Percentiles rank a stretch among this genome's conserved stretches.
These are phyloP conservation scores for Phytopythium litorale DNA, from an alignment of 352 stramenopile genomes.

Conservation along the genomic window DNA sequence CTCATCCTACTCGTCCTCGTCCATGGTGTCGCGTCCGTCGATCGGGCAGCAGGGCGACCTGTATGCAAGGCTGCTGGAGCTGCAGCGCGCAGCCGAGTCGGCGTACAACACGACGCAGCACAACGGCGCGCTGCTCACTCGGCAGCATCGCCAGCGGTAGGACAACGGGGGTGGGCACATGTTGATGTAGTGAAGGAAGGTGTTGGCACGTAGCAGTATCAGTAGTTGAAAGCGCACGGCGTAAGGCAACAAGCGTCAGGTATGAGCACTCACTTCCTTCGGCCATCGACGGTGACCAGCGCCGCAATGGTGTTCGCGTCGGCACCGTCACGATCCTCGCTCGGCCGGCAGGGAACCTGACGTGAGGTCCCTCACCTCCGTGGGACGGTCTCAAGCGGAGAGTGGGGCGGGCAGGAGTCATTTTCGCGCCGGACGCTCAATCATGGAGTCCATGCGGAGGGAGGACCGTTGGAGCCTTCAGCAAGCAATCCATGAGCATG, in stretches of 20 bases:
- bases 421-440: too few relatives aligned
- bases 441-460: too few relatives aligned
- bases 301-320: neutral
- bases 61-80: conserved; percentile 29
- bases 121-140: conserved; percentile 42
- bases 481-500: too few relatives aligned
- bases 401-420: neutral
- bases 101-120: conserved; percentile 44
- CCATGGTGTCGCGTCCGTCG: neutral
- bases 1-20: neutral
- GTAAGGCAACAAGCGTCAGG: neutral
- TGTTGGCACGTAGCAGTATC: neutral
- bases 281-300: neutral
- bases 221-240: neutral
- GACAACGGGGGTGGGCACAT: neutral
- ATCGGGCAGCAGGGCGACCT: neutral
- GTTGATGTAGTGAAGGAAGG: neutral
- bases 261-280: neutral
- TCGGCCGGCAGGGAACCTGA: neutral
- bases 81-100: conserved; percentile 43
- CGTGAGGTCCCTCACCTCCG: neutral
- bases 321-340: neutral
- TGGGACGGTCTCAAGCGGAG: neutral
- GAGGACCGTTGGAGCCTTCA: too few relatives aligned
- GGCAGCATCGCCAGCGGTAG: conserved; percentile 20